phyloP scores from a whole-genome alignment of 805 yeast genomes.

The Suhomyces vadensis region DNA sequence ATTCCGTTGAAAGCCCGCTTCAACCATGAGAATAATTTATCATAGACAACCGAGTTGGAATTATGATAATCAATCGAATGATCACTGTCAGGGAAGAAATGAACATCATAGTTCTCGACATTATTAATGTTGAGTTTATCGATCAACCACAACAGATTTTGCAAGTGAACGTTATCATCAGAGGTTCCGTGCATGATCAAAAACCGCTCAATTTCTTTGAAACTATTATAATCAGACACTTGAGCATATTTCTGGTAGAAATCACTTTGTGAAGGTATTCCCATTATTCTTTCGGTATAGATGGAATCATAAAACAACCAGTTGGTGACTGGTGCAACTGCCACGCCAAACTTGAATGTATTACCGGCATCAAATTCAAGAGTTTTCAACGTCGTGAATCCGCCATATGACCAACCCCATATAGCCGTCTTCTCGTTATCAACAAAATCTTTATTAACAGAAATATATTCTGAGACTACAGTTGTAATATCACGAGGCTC shows the following conservation, averaged over 20 bases:
- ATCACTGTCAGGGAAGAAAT: constrained; percentile 89
- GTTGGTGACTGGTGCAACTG: constrained; percentile 97
- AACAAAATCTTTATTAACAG: constrained; percentile 43
- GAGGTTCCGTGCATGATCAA: constrained; percentile 95
- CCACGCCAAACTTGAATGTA: constrained; percentile 82
- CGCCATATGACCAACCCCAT: constrained; percentile 99
- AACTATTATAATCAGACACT: constrained; percentile 55
- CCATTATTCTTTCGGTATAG: constrained; percentile 95
- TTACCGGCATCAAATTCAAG: constrained; percentile 76
- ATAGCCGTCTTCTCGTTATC: constrained; percentile 71
- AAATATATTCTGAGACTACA: constrained; percentile 52
- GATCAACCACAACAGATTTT: constrained; percentile 75
- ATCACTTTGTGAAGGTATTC: constrained; percentile 67
- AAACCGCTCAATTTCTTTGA: constrained; percentile 62
- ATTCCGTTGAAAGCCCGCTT: constrained; percentile 55
- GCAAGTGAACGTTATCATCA: constrained; percentile 96
- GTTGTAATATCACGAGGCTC: constrained; percentile 69
- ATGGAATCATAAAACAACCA: constrained; percentile 91
- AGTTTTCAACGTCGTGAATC: constrained; percentile 86
- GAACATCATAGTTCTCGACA: constrained; percentile 81
- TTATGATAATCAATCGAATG: constrained; percentile 81
- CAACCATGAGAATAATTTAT: constrained; percentile 71
- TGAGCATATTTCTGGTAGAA: constrained; percentile 60
- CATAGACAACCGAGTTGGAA: constrained; percentile 72
- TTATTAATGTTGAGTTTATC: constrained; percentile 64